These are phyloP conservation scores for Boehmeria nivea DNA, from an alignment of 306 rosid genomes.

Conservation along the genomic window DNA sequence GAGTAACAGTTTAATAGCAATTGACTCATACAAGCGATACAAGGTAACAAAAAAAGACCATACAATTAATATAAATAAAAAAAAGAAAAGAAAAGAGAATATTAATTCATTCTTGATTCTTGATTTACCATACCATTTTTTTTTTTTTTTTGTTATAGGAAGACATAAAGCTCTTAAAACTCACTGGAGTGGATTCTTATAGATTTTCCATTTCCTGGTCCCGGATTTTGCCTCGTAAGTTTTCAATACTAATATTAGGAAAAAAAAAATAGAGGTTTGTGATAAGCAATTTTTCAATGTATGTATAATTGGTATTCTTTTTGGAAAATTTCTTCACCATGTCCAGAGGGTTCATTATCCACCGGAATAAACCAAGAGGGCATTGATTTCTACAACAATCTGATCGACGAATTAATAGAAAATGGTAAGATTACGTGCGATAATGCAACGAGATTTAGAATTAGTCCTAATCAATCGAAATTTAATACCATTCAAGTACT, in stretches of 20 bases:
- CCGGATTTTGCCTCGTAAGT: slow-evolving; percentile 34
- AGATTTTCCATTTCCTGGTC: slow-evolving; percentile 39
- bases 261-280: too few species aligned
- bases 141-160: slow-evolving; percentile 11
- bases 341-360: slow-evolving; percentile 23
- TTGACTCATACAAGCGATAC: slow-evolving; percentile 21
- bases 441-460: neutral
- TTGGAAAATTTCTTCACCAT: neutral
- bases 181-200: slow-evolving; percentile 23
- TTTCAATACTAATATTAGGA: neutral
- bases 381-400: slow-evolving; percentile 17
- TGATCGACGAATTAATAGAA: slow-evolving; percentile 19
- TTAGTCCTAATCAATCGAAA: too few species aligned
- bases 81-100: neutral
- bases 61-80: neutral
- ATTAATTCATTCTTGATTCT: neutral
- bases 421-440: slow-evolving; percentile 8
- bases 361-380: slow-evolving; percentile 30
- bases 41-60: slow-evolving; percentile 2
- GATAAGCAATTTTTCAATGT: neutral
- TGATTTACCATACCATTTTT: neutral
- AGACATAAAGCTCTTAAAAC: slow-evolving; percentile 25
- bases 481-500: too few species aligned
- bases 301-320: neutral
- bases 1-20: neutral